Conservation (phyloP, 129 eudicot species). For the Smallanthus sonchifolius region DNA sequence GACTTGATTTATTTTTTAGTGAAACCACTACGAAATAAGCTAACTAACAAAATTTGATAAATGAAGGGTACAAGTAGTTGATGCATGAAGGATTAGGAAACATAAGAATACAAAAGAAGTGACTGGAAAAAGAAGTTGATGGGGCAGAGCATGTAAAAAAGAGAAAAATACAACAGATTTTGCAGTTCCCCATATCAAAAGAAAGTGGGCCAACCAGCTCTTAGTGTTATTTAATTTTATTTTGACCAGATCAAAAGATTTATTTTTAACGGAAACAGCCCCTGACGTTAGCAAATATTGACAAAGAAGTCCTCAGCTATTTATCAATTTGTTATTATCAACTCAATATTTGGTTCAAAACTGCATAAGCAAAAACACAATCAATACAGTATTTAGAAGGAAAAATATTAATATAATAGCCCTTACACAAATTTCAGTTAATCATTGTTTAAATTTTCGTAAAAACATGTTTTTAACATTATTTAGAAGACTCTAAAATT, state of each 20-base stretch:
- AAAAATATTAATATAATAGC: too few relatives aligned
- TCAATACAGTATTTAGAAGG: too few relatives aligned
- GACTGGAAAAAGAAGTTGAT: slow-evolving; percentile 21
- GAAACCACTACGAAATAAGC: too few relatives aligned
- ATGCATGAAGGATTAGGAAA: slow-evolving; percentile 9
- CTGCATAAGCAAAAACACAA: not conserved
- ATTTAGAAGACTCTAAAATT: not conserved
- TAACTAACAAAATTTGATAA: too few relatives aligned
- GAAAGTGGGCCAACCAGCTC: slow-evolving; percentile 19
- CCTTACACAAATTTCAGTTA: not conserved
- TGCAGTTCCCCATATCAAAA: slow-evolving; percentile 34
- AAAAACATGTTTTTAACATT: not conserved
- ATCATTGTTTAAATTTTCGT: not conserved
- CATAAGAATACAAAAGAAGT: slow-evolving; percentile 13
- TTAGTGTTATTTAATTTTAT: not conserved
- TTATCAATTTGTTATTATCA: not conserved
- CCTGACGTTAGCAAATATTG: not conserved
- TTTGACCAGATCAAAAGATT: slow-evolving; percentile 1
- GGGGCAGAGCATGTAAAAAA: slow-evolving; percentile 28
- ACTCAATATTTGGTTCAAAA: not conserved
- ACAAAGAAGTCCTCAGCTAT: not conserved
- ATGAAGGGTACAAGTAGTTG: not conserved
- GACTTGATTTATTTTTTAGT: too few relatives aligned
- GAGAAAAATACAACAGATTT: slow-evolving; percentile 19
- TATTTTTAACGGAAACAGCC: slow-evolving; percentile 17